Base-by-base conservation (phyloP, 805 yeast genomes). In the Metschnikowia noctiluminum region DNA sequence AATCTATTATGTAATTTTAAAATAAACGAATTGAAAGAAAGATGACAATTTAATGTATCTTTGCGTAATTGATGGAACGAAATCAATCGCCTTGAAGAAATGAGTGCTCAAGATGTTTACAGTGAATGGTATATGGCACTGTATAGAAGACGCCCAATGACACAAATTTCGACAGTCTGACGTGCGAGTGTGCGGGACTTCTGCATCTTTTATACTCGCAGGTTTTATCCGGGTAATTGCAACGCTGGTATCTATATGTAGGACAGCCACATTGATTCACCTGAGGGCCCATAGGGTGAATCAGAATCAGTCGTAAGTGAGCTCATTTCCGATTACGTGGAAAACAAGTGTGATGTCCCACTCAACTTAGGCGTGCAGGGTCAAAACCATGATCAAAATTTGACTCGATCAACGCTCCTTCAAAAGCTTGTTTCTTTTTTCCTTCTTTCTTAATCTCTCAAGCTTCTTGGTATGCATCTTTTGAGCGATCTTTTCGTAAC, bases 391-490 rank as follows among this genome's bases (percentile, higher is more conserved):
- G 21, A 21, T 10, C 13, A 13, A 31, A 3, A 10, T 11, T 13
- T 13, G 13, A 11, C 2, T 13, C 34, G 27, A 35, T 38, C 64
- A 87, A 68, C 97, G 96, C 63, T 91, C 98, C 65, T 85, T 89
- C 65, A 91, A 82, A 61, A 90, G 74, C 72, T 92, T 92, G 73
- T 91, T 92, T 71, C 98, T 84, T 85, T 92, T 92, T 65, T 92
- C 99, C 63, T 86, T 84, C 74, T 86, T 84, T 71, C 87, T 84
- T 71, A 92, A 65, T 69, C 99, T 81, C 55, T 90, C 98, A 37
- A 90, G 87, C 74, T 82, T 87, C 83, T 90, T 91, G 38, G 86
- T 86, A 64, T 89, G 92, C 96, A 92, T 88, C 69, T 86, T 89
- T 48, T 80, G 78, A 11, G 96, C 94, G 63, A 92, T 65, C 62